phyloP scores from a whole-genome alignment of 176 grass and related monocot genomes.

The Eragrostis curvula region DNA sequence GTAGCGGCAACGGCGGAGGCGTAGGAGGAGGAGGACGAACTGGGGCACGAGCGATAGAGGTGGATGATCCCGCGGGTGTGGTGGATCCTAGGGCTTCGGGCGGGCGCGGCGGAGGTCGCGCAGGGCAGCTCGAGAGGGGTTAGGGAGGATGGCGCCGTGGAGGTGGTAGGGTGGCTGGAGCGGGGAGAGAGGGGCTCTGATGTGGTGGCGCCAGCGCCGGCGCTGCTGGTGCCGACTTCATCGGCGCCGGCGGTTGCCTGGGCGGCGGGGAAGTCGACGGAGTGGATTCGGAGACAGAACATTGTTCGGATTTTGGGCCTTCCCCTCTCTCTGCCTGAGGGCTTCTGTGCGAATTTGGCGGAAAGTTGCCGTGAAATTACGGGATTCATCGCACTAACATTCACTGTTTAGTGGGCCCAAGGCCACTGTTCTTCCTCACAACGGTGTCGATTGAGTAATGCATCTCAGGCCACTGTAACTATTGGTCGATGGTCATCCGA shows the following conservation, averaged over 20 bases:
- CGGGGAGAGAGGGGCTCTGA: not conserved
- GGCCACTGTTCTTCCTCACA: too few relatives aligned
- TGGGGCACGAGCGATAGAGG: conserved; percentile 65
- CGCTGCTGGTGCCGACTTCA: conserved; percentile 40
- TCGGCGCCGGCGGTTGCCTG: conserved; percentile 24
- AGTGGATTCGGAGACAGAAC: conserved; percentile 78
- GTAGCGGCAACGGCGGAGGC: conserved; percentile 50
- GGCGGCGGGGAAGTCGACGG: conserved; percentile 53
- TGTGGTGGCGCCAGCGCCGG: not conserved
- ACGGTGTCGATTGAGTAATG: too few relatives aligned
- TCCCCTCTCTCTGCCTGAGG: not conserved
- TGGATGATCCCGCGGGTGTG: conserved; percentile 73
- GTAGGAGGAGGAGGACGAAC: conserved; percentile 52
- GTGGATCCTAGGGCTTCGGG: conserved; percentile 65
- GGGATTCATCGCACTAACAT: too few relatives aligned
- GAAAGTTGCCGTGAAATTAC: too few relatives aligned
- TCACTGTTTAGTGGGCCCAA: too few relatives aligned
- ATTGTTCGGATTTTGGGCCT: conserved; percentile 42
- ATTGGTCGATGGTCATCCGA: too few relatives aligned
- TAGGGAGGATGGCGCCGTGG: conserved; percentile 28
- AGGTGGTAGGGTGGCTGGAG: conserved; percentile 12
- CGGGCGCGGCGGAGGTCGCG: conserved; percentile 14
- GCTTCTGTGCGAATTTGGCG: too few relatives aligned
- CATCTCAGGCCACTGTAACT: too few relatives aligned
- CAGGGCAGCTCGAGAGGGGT: conserved; percentile 46